A percentile compares a stretch with the other conserved stretches of the same genome.
Conservation (phyloP, 345 rosid genomes). For the Citrus hindsii region DNA sequence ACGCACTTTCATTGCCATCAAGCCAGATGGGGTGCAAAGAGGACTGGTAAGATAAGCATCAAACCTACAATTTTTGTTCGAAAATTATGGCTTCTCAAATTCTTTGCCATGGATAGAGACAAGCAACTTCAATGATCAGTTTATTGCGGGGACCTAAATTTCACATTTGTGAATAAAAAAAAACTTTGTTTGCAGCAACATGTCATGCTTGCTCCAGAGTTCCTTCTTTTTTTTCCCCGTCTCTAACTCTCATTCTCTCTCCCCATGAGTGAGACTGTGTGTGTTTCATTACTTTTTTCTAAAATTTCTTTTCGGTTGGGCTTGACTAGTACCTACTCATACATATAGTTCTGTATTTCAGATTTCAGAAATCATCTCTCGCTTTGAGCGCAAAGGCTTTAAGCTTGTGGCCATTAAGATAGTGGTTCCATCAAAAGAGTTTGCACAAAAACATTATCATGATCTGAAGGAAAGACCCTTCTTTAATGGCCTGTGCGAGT, state of each 20-base stretch:
- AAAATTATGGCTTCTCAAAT: neutral
- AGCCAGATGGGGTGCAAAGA: constrained; percentile 98
- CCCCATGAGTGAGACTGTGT: neutral
- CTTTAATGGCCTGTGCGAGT: constrained; percentile 85
- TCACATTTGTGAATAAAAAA: neutral
- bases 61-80: neutral
- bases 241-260: neutral
- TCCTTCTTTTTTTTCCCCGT: neutral
- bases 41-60: constrained; percentile 67
- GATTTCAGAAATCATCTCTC: constrained; percentile 87
- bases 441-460: constrained; percentile 89
- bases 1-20: constrained; percentile 95
- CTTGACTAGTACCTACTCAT: neutral
- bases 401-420: constrained; percentile 93
- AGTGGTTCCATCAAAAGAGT: constrained; percentile 73
- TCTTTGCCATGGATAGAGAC: constrained; percentile 3
- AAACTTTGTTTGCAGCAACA: neutral
- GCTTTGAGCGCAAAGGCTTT: constrained; percentile 96
- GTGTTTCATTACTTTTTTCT: neutral
- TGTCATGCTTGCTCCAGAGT: neutral
- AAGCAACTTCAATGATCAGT: neutral
- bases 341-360: constrained; percentile 21
- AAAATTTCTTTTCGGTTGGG: neutral
- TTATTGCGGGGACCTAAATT: neutral
- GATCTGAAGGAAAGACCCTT: constrained; percentile 94